Base-by-base conservation (phyloP, 768 basidiomycete genomes). In the Boletus subparvulus region DNA sequence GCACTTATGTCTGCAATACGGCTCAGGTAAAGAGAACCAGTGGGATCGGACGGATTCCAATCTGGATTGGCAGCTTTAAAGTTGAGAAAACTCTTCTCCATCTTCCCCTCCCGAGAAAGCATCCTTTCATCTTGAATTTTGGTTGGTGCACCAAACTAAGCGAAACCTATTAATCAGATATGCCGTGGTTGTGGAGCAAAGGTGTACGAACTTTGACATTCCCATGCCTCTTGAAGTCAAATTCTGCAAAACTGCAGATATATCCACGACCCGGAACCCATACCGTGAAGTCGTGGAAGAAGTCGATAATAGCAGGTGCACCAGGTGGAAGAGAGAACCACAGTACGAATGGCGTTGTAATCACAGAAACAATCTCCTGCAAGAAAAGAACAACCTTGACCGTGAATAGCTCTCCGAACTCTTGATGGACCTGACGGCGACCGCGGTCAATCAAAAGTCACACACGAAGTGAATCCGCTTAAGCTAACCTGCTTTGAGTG, bases 31-130 rank as follows among this genome's bases (percentile, higher is more conserved):
- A 97, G 78, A 3, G 94, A 98, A 13, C 93, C 88, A 4, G 91
- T 83, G 1, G 94, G 93, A 68, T 99, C 95, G 0, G 85, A 79
- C 0, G 96, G 96, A 59, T 84, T 89, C 96, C 96, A 99, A 56
- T 94, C 92, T 12, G 96, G 96, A 74, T 98, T 92, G 1, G 93
- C 89, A 42, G 93, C 93, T 76, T 95, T 96, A 80, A 97, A 97
- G 67, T 90, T 92, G 33, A 96, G 77, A 76, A 97, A 92, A 71
- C 90, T 92, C 77, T 98, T 97, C 79, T 99, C 97, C 95, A 99
- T 98, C 81, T 99, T 99, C 36, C 92, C 92, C 62, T 96, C 90
- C 59, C 90, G 91, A 6, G 90, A 92, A 65, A 90, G 79, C 79
- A 90, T 87, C 56, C 84, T 84, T 63, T 85, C 85, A 61, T 93